Evolutionary conservation across 495 filamentous ascomycete genomes (phyloP).

Genomic region (Neurospora sublineolata): DNA sequence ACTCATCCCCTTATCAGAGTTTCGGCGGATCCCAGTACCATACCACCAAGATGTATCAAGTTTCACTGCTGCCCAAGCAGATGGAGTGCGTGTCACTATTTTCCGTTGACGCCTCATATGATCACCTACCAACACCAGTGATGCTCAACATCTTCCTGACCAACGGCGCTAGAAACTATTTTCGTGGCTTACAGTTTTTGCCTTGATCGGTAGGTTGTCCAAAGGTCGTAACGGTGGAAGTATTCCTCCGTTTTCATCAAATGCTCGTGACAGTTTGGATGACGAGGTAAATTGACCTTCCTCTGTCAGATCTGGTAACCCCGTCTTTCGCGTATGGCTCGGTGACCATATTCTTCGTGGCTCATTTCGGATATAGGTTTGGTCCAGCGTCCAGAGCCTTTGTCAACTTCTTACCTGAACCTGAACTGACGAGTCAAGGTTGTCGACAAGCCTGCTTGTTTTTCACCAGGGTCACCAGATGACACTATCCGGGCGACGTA

Average conservation of each 20-base stretch:
- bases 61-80: neutral
- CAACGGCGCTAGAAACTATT: neutral
- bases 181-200: neutral
- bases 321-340: neutral
- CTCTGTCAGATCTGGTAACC: neutral
- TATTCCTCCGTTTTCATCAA: neutral
- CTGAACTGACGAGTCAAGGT: neutral
- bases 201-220: neutral
- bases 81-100: neutral
- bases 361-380: neutral
- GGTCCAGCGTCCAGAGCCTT: neutral
- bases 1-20: neutral
- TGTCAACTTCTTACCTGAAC: neutral
- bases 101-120: neutral
- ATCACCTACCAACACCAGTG: neutral
- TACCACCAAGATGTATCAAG: neutral
- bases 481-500: neutral
- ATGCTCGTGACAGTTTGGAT: neutral
- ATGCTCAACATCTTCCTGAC: neutral
- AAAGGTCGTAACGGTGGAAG: neutral
- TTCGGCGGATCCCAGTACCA: neutral
- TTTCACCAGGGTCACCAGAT: neutral
- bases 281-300: neutral
- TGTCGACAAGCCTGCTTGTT: neutral
- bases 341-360: neutral